Evolutionary conservation across 148 eudicot genomes (phyloP), one percentile per base, ranked within the genome.

Genomic region (Oxyria digyna): DNA sequence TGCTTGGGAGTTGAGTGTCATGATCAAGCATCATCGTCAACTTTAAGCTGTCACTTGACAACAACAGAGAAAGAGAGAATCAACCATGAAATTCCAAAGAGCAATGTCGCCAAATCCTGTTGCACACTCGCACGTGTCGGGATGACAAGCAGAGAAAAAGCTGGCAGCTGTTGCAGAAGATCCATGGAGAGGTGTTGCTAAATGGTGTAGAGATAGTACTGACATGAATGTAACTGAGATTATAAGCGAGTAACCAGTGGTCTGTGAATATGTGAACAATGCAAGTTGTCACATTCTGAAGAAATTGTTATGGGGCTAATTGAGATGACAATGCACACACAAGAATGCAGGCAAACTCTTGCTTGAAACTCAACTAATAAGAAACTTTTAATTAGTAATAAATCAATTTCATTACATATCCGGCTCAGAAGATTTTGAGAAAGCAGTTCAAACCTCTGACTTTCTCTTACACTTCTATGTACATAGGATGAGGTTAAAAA

Each of bases 141-240:
- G n/a, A n/a, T n/a, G n/a, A n/a, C n/a, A n/a, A n/a, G n/a, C n/a
- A n/a, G n/a, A n/a, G n/a, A n/a, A n/a, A n/a, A n/a, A 45, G 67
- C 66, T 12, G 72, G 80, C 26, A 79, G 80, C 7, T 85, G 88
- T 27, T 90, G 91, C 65, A 75, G 71, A 42, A 87, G 87, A 52
- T 87, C 52, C 62, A 77, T 85, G 52, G 72, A 74, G 73, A 85
- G 78, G 71, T 84, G 96, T 55, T 87, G 93, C 46, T 35, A 75
- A 42, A 8, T 23, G 27, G 10, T 15, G n/a, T 10, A 21, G 32
- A 52, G 31, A 52, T 31, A 52, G 31, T 24, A 52, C 11, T 24
- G 6, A 52, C 62, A 52, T 23, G 31, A 49, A 49, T 49, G 26
- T 18, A 7, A 75, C 87, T 21, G 91, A 87, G 64, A 87, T 90